Evolutionary conservation across 2,329 filamentous ascomycete species (phyloP).

Genomic region (Albophoma yamanashiensis): DNA sequence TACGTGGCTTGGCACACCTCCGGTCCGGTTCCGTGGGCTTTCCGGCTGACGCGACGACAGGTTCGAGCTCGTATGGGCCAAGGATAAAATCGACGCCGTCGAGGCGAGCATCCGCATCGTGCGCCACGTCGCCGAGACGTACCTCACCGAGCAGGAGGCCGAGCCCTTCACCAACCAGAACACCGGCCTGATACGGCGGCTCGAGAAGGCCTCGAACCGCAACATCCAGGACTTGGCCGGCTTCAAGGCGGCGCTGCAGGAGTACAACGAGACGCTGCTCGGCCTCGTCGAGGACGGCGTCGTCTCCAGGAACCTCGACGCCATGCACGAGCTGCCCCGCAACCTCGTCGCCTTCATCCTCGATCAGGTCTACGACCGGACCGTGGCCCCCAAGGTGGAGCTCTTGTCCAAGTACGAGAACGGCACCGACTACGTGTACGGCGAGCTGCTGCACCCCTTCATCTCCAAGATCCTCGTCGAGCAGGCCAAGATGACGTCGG

Average conservation of each 20-base stretch:
- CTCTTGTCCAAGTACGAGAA: constrained; percentile 76
- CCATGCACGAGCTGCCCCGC: constrained; percentile 57
- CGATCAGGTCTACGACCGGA: constrained; percentile 81
- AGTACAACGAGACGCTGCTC: constrained; percentile 66
- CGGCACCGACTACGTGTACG: constrained; percentile 88
- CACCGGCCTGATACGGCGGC: constrained; percentile 62
- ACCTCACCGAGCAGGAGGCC: constrained; percentile 61
- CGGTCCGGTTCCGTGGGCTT: not conserved
- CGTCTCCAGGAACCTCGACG: constrained; percentile 61
- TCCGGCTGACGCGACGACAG: constrained; percentile 14
- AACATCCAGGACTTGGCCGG: constrained; percentile 53
- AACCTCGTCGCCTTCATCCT: constrained; percentile 72
- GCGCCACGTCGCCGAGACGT: constrained; percentile 60
- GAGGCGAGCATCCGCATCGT: constrained; percentile 64
- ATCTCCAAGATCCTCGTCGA: constrained; percentile 70
- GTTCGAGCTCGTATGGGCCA: constrained; percentile 60
- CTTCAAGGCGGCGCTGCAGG: constrained; percentile 61
- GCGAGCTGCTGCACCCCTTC: constrained; percentile 80
- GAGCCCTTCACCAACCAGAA: constrained; percentile 60
- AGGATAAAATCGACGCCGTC: constrained; percentile 68
- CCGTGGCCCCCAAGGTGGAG: constrained; percentile 81
- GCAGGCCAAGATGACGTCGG: constrained; percentile 66
- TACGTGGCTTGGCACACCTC: constrained; percentile 24
- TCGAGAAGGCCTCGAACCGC: constrained; percentile 63
- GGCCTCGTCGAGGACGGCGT: constrained; percentile 57